These are phyloP conservation scores for Exophiala phaeomuriformis DNA, from an alignment of 2,329 filamentous ascomycete species.

Conservation along the genomic window DNA sequence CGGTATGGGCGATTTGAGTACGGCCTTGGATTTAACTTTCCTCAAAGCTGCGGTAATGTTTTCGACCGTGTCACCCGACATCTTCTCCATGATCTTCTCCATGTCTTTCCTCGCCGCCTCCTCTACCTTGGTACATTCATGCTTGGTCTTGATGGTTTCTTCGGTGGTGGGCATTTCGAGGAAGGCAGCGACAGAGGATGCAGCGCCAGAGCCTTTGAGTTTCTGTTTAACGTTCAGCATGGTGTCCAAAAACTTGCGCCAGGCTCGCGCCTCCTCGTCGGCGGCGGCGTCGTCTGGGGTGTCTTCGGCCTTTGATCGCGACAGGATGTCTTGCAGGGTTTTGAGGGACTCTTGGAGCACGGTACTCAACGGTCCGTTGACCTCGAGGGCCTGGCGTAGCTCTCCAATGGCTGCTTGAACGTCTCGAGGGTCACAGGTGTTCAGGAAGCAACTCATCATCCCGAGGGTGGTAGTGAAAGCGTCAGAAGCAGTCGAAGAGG, in stretches of 20 bases:
- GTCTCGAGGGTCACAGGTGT: slow-evolving; percentile 21
- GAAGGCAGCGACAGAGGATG: slow-evolving; percentile 3
- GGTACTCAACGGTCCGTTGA: slow-evolving; percentile 22
- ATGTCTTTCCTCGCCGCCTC: slow-evolving; percentile 20
- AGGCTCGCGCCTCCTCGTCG: slow-evolving; percentile 13
- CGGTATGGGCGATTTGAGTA: slow-evolving; percentile 20
- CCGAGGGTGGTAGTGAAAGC: slow-evolving; percentile 21
- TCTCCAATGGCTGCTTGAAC: slow-evolving; percentile 24
- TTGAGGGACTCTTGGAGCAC: slow-evolving; percentile 21
- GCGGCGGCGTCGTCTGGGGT: slow-evolving; percentile 13
- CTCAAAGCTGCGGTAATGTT: slow-evolving; percentile 12
- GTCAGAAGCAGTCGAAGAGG: slow-evolving; percentile 12
- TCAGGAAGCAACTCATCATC: slow-evolving; percentile 24
- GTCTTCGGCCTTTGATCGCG: slow-evolving; percentile 14
- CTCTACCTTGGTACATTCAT: slow-evolving; percentile 22
- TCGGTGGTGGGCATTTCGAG: slow-evolving; percentile 14
- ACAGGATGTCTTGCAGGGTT: slow-evolving; percentile 23
- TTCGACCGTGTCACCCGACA: slow-evolving; percentile 10
- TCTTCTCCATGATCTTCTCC: slow-evolving; percentile 15
- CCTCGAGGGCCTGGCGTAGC: slow-evolving; percentile 19
- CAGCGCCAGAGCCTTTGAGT: slow-evolving; percentile 8
- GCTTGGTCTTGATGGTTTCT: slow-evolving; percentile 20
- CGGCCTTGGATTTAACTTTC: slow-evolving; percentile 19
- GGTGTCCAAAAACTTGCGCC: slow-evolving; percentile 19
- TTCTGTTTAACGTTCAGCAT: slow-evolving; percentile 18